phyloP scores from a whole-genome alignment of 225 moss, liverwort and hornwort species.

The Polytrichum formosum region DNA sequence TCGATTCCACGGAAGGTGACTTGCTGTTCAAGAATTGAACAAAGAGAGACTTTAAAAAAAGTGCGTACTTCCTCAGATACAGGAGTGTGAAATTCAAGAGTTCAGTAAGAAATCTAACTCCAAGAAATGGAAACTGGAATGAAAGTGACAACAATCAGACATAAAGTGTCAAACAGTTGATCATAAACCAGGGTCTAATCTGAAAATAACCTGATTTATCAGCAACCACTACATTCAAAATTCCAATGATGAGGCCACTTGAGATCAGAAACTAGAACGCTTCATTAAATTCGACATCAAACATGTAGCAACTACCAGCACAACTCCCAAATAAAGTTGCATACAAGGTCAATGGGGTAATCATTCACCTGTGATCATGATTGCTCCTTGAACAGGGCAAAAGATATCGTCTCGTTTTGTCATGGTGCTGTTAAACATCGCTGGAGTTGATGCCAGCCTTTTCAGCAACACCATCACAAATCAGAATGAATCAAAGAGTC shows the following conservation, averaged over 20 bases:
- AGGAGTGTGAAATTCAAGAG: no score
- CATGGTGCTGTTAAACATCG: constrained; percentile 98
- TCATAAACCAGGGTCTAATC: no score
- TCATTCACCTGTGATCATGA: constrained; percentile 81
- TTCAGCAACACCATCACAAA: constrained; percentile 14
- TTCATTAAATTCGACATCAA: neutral
- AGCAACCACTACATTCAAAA: no score
- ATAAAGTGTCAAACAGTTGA: no score
- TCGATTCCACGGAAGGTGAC: constrained; percentile 93
- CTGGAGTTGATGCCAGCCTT: constrained; percentile 96
- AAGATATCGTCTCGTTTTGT: constrained; percentile 60
- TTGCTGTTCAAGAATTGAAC: constrained; percentile 46
- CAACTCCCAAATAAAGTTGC: constrained; percentile 1
- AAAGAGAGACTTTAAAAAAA: no score
- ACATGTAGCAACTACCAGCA: neutral
- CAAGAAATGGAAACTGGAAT: no score
- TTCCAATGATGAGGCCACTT: no score
- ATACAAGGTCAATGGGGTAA: neutral
- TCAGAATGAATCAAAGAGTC: constrained; percentile 6
- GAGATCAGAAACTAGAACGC: no score
- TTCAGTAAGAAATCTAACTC: no score
- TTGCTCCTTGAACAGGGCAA: constrained; percentile 86
- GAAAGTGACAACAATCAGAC: no score
- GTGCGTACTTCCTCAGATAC: no score
- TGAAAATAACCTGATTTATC: no score